Evolutionary conservation across 805 yeast species (phyloP).

Genomic region (Brettanomyces anomalus): DNA sequence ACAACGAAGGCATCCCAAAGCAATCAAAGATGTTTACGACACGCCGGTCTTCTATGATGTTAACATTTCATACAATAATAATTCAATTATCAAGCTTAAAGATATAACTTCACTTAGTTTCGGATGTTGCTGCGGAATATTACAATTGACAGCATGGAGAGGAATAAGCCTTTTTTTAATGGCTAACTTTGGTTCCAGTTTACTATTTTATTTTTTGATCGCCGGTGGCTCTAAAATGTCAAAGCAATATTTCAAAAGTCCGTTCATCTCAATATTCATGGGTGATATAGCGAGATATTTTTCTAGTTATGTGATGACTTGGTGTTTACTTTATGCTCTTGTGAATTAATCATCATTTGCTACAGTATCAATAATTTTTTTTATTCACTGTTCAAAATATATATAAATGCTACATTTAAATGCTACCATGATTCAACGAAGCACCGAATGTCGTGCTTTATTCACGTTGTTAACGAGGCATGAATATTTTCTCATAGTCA

Average conservation of each 20-base stretch:
- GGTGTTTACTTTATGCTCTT: conserved; percentile 47
- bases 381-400: too few species aligned
- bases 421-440: too few species aligned
- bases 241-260: conserved; percentile 29
- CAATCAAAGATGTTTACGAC: not conserved
- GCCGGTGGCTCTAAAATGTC: not conserved
- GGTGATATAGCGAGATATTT: conserved; percentile 38
- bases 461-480: too few species aligned
- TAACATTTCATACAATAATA: conserved; percentile 10
- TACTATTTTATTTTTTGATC: conserved; percentile 25
- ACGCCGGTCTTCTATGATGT: not conserved
- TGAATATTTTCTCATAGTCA: not conserved
- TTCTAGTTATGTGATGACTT: conserved; percentile 46
- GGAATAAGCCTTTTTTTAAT: conserved; percentile 39
- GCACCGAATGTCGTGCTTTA: too few species aligned
- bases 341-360: too few species aligned
- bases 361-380: too few species aligned
- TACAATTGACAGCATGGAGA: conserved; percentile 37
- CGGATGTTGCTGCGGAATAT: conserved; percentile 48
- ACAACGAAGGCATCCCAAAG: too few species aligned
- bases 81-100: conserved; percentile 14
- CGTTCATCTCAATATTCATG: conserved; percentile 32
- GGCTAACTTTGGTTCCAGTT: conserved; percentile 26
- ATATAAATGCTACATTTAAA: too few species aligned
- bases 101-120: conserved; percentile 40